Base-by-base conservation (phyloP, 2,329 filamentous ascomycete species). In the Cryphonectria japonica region DNA sequence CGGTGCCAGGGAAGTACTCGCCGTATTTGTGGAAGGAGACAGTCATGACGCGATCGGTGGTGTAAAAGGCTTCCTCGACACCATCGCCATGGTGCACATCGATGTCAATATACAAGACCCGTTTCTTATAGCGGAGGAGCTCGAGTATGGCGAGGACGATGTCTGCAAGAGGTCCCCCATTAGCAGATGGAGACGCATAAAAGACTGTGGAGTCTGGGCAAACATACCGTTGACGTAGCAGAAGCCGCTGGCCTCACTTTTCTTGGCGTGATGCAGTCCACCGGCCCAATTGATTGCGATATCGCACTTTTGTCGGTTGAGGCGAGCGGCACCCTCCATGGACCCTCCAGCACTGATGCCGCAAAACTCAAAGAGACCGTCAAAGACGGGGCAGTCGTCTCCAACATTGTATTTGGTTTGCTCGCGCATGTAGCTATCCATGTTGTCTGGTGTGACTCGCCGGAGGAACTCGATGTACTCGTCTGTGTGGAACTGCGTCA, bases 211-310 rank as follows among this genome's bases (percentile, higher is more conserved):
- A 7, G 3, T 14, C 3, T 22, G 46, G 14, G n/a, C 43, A 26
- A n/a, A 85, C 82, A 85, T 89, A 88, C 93, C 95, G 80, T 99
- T 99, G 76, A 98, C 93, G 80, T 99, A 99, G 85, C 96, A 99
- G 84, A 99, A 99, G 50, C 96, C 96, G 76, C 92, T 95, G 72
- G 96, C 96, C 83, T 98, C 94, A 75, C 92, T 93, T 83, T 98
- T 98, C 82, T 98, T 98, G 60, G 96, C 96, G 81, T 99, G 96
- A 81, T 99, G 96, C 64, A 99, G 88, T 37, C 96, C 96, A 67
- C 96, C 96, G 61, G 95, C 96, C 96, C 96, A 99, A 82, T 98
- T 98, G 80, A 99, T 93, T 29, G 96, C 96, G 77, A 99, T 97
- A 80, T 98, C 94, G 79, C 94, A 96, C 82, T 98, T 96, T 74